Evolutionary conservation across 2,329 filamentous ascomycete genomes (phyloP), one percentile per base, ranked within the genome.

Genomic region (Colletotrichum australisinense): DNA sequence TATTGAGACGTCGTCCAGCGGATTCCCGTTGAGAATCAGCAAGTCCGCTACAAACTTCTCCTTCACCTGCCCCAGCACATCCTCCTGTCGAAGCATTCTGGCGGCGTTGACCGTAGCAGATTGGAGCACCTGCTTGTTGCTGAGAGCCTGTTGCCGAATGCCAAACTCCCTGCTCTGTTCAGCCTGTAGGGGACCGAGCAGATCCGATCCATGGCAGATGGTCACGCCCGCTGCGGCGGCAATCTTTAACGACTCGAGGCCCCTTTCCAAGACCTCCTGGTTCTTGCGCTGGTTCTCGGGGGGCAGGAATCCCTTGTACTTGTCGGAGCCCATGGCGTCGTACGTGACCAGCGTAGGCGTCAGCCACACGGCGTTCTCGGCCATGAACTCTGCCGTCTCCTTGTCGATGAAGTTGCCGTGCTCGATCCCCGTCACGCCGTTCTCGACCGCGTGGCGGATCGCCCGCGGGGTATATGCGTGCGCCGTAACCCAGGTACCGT

Each of bases 261-360:
- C 88, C 3, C 80, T 80, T 19, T 83, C 77, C 4, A 90, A 79
- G 1, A 90, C 88, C 67, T 85, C 80, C 6, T 83, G 74, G 69
- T 90, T 90, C 81, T 91, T 91, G n/a, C 77, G 79, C 28, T 80
- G 83, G 11, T 82, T 83, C 24, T 83, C 83, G 1, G 82, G 80
- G 0, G 86, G 84, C 32, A 88, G 78, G 76, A 86, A 88, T 5
- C 77, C 81, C 9, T 78, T 76, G 69, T 84, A 88, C 19, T 83
- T 81, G 19, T 83, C 82, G 3, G 83, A 83, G 0, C 82, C 83
- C 84, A 89, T 87, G 30, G 84, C 83, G 22, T 86, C 78, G 77
- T 90, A 90, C 0, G 88, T 85, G 32, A 88, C 82, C 42, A 90
- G 81, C 0, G 88, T 90, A 1, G 89, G 88, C 1, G 88, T 90